A percentile compares a stretch with the other conserved stretches of the same genome.
These are phyloP conservation scores for Gracilaria domingensis DNA, from an alignment of 23 red algal species.

Conservation along the genomic window DNA sequence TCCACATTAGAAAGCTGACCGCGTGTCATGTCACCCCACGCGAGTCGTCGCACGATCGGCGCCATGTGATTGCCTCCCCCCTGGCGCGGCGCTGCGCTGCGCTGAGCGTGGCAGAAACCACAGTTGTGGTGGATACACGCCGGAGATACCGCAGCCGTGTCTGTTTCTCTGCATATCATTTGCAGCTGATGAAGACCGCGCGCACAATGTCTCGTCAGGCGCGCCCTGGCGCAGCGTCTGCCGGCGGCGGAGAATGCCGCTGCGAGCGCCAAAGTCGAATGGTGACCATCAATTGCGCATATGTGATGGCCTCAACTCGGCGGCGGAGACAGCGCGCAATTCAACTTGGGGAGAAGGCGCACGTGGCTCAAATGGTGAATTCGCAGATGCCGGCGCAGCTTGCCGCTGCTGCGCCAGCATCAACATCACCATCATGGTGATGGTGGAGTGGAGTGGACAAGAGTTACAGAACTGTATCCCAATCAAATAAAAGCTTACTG, in stretches of 20 bases:
- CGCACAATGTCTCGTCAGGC: not conserved
- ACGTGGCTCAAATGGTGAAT: no score
- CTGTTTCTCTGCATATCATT: not conserved
- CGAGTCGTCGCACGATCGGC: not conserved
- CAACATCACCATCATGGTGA: no score
- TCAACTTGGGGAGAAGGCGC: not conserved
- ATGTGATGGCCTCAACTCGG: not conserved
- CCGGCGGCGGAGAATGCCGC: not conserved
- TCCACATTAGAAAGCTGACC: not conserved
- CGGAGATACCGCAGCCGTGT: not conserved
- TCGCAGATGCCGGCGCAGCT: no score
- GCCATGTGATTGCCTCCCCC: not conserved
- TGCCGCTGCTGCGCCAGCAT: no score
- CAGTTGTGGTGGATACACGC: not conserved
- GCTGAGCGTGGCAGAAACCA: slow-evolving; percentile 1
- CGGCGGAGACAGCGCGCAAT: not conserved
- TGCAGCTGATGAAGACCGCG: not conserved
- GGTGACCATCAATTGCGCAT: not conserved
- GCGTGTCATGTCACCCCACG: no score
- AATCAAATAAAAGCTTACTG: no score
- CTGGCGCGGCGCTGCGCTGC: not conserved
- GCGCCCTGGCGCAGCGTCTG: not conserved
- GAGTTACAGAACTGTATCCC: no score
- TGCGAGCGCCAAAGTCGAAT: not conserved
- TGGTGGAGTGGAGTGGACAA: no score